phyloP scores from a whole-genome alignment of 306 rosid genomes.

The Albizia julibrissin region DNA sequence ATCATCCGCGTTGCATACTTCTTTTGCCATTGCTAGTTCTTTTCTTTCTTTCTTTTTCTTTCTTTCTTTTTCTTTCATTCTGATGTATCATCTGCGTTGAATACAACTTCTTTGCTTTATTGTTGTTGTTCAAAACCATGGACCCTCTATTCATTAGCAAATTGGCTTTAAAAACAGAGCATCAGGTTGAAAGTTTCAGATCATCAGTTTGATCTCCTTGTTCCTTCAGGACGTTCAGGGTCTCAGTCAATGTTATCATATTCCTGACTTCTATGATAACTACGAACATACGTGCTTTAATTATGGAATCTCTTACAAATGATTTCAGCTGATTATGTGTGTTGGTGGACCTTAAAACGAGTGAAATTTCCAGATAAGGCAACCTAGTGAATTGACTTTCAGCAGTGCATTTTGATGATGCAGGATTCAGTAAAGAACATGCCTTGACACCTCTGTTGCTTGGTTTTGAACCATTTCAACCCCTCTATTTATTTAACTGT shows the following conservation, averaged over 20 bases:
- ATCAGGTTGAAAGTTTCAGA: background rate
- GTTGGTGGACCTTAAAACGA: background rate
- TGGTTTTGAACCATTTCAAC: background rate
- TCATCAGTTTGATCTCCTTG: background rate
- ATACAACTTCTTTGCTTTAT: background rate
- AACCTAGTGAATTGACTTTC: background rate
- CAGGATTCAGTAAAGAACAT: background rate
- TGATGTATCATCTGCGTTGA: conserved; percentile 1
- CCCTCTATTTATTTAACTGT: background rate
- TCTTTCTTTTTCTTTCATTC: conserved; percentile 26
- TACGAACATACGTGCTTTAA: background rate
- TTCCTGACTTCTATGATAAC: background rate
- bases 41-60: conserved; percentile 31
- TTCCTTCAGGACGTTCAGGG: background rate
- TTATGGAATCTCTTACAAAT: background rate
- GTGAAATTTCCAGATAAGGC: background rate
- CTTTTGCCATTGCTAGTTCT: background rate
- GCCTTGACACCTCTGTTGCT: background rate
- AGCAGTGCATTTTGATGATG: background rate
- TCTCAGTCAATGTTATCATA: background rate
- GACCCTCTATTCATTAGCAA: background rate
- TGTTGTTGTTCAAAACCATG: background rate
- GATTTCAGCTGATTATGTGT: background rate
- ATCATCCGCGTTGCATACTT: background rate
- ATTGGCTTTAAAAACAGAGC: background rate